Evolutionary conservation across 805 yeast species (phyloP).

Genomic region (Metschnikowia corniflorae): DNA sequence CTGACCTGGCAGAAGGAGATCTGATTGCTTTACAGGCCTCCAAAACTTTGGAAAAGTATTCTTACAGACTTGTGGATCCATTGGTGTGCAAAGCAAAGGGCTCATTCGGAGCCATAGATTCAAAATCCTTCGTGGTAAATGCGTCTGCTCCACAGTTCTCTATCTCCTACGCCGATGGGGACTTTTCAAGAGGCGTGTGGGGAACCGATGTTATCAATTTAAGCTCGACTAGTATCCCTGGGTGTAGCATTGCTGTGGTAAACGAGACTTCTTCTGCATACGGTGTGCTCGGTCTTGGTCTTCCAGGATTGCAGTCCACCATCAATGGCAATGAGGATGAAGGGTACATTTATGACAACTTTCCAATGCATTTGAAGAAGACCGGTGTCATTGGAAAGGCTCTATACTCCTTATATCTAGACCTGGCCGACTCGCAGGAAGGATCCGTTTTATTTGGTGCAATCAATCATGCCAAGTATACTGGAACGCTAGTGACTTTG

Average conservation of each 20-base stretch:
- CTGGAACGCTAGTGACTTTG: constrained; percentile 30
- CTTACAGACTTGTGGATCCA: not conserved
- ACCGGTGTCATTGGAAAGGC: constrained; percentile 54
- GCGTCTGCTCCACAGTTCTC: constrained; percentile 37
- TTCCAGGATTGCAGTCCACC: constrained; percentile 66
- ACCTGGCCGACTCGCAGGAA: constrained; percentile 27
- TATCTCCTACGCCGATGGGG: constrained; percentile 48
- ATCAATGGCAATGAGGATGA: constrained; percentile 15
- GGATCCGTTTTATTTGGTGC: constrained; percentile 43
- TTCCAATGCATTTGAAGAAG: constrained; percentile 58
- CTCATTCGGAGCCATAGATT: constrained; percentile 42
- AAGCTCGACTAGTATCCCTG: constrained; percentile 45
- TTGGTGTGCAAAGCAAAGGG: constrained; percentile 43
- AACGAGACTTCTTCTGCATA: constrained; percentile 56
- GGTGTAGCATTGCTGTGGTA: constrained; percentile 72
- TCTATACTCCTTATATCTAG: constrained; percentile 62
- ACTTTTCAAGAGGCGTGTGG: constrained; percentile 50
- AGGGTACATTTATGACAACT: constrained; percentile 51
- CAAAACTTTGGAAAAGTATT: not conserved
- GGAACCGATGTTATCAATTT: constrained; percentile 58
- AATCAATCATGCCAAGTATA: constrained; percentile 40
- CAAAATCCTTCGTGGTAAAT: constrained; percentile 40
- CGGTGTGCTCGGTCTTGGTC: constrained; percentile 76
- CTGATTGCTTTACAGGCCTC: constrained; percentile 3
- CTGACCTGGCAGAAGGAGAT: too few relatives aligned